phyloP scores from a whole-genome alignment of 768 basidiomycete genomes.

The Leccinum olivaceopallidum region DNA sequence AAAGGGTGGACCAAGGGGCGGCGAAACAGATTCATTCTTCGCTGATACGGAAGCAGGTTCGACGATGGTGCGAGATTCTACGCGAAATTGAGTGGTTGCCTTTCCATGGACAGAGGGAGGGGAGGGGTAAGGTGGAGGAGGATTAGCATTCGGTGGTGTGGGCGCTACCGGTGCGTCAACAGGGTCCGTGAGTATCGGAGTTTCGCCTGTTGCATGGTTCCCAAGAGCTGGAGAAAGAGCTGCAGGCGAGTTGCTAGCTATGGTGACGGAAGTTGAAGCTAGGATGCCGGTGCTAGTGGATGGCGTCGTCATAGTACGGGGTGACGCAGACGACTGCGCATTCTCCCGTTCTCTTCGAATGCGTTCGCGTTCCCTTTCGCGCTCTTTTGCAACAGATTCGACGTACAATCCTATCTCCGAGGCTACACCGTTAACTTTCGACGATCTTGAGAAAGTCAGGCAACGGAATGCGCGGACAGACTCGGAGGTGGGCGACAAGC shows the following conservation, averaged over 20 bases:
- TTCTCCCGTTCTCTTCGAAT: conserved; percentile 66
- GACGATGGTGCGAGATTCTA: conserved; percentile 28
- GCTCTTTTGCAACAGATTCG: conserved; percentile 71
- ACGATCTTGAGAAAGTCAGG: conserved; percentile 51
- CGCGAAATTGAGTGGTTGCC: conserved; percentile 6
- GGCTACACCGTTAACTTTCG: conserved; percentile 54
- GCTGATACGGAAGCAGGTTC: conserved; percentile 9
- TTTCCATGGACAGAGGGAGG: conserved; percentile 51
- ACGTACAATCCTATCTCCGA: conserved; percentile 68
- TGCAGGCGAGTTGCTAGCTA: conserved; percentile 18
- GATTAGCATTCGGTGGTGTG: conserved; percentile 11
- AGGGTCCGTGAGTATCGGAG: conserved; percentile 20
- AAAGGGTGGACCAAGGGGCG: conserved; percentile 34
- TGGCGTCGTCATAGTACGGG: conserved; percentile 25
- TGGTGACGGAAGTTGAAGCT: conserved; percentile 11
- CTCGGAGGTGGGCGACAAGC: conserved; percentile 40
- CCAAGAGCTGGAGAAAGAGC: conserved; percentile 14
- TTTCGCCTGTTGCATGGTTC: conserved; percentile 15
- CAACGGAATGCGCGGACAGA: conserved; percentile 46
- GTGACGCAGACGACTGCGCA: conserved; percentile 33
- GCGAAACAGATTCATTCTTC: conserved; percentile 20
- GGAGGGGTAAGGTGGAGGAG: conserved; percentile 51
- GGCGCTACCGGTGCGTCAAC: conserved; percentile 11
- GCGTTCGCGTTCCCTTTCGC: conserved; percentile 76
- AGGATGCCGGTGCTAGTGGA: conserved; percentile 15